These are phyloP conservation scores for Leccinum subrobustum DNA, from an alignment of 1,284 basidiomycete species.

Conservation along the genomic window DNA sequence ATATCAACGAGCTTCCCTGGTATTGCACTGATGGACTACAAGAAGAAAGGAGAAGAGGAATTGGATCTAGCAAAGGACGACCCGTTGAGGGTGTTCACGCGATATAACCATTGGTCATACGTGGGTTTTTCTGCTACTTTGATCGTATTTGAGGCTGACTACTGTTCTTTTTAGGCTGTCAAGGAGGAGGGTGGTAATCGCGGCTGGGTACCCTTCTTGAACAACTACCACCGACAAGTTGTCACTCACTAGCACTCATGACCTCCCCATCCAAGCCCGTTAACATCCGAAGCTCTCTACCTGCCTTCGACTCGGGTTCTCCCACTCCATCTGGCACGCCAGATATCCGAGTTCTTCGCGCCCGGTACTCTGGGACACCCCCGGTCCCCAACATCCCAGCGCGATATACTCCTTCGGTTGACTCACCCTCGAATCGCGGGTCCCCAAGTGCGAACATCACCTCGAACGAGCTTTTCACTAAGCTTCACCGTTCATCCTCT, in stretches of 20 bases:
- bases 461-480: constrained; percentile 14
- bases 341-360: constrained; percentile 56
- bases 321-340: constrained; percentile 47
- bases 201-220: too few species aligned
- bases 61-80: constrained; percentile 86
- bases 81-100: constrained; percentile 89
- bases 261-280: constrained; percentile 59
- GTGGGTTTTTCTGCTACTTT: constrained; percentile 40
- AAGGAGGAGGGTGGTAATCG: too few species aligned
- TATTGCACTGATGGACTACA: constrained; percentile 93
- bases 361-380: constrained; percentile 61
- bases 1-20: constrained; percentile 94
- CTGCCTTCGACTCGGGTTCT: constrained; percentile 29
- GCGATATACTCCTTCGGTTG: constrained; percentile 32
- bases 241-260: constrained; percentile 36
- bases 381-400: constrained; percentile 64
- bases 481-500: constrained; percentile 27
- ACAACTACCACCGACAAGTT: neutral
- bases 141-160: constrained; percentile 3
- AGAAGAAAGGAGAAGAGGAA: constrained; percentile 88
- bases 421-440: constrained; percentile 30
- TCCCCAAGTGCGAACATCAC: constrained; percentile 8
- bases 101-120: constrained; percentile 97
- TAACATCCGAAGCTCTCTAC: constrained; percentile 48
- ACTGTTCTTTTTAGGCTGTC: neutral